Base-by-base conservation (phyloP, 805 yeast species). In the Candida takata region DNA sequence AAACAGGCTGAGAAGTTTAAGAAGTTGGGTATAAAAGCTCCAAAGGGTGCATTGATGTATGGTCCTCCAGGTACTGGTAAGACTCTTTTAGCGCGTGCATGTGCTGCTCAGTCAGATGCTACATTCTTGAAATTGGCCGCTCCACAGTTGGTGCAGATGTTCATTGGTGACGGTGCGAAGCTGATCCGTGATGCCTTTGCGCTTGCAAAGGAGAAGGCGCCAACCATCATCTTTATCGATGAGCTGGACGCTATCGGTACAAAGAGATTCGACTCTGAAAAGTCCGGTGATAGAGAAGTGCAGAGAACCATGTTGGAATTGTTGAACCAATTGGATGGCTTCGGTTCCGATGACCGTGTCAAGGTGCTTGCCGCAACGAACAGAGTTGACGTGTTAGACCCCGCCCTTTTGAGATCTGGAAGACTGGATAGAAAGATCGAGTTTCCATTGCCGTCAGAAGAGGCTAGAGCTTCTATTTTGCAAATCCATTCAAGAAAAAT, bases 1-100 rank as follows among this genome's bases (percentile, higher is more conserved):
- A 90, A 88, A 61, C 96, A 92, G 60, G 95, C 95, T 17, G 98
- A 92, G 37, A 90, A 92, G 64, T 90, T 92, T 67, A 84, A 84
- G 57, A 78, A 77, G 40, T 69, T 92, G 63, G 99, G 99, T 38
- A 88, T 92, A 56, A 90, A 84, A 58, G 94, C 98, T 12, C 98
- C 98, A 40, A 92, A 92, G 61, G 98, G 98, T 60, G 97, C 96
- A 4, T 70, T 92, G 36, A 86, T 92, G 88, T 92, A 92, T 58
- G 99, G 99, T 25, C 97, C 99, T 8, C 99, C 99, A 36, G 99
- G 99, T 60, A 92, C 98, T 2, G 99, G 99, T 60, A 92, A 92
- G 64, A 92, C 98, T 2, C 68, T 92, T 42, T 70, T 92, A 48
- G 99, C 99, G 8, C 79, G 96, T 59, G 98, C 98, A 2, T 95